Evolutionary conservation across 176 grass and related monocot species (phyloP).

Genomic region (Canna indica): DNA sequence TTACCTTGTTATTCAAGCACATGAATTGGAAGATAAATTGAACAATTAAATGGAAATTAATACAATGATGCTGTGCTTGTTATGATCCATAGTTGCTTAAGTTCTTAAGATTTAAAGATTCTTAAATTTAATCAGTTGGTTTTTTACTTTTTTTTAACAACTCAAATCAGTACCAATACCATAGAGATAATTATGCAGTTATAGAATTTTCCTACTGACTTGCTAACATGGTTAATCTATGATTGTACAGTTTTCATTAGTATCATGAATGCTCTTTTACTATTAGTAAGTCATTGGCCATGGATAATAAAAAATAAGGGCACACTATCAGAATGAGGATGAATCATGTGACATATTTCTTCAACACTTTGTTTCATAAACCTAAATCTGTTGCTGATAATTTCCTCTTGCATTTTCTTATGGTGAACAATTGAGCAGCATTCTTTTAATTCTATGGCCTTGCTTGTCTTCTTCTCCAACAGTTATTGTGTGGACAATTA

Average conservation of each 20-base stretch:
- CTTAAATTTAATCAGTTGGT: background rate
- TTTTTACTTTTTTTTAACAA: background rate
- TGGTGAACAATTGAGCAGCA: background rate
- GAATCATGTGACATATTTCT: background rate
- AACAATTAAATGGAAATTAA: background rate
- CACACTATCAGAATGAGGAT: background rate
- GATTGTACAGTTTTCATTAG: too few relatives aligned
- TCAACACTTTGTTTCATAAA: background rate
- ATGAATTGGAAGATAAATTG: too few relatives aligned
- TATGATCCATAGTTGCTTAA: background rate
- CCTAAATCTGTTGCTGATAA: background rate
- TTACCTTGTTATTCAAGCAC: background rate
- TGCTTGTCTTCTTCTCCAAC: background rate
- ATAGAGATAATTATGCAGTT: too few relatives aligned
- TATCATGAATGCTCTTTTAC: background rate
- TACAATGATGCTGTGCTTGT: background rate
- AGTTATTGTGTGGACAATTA: background rate
- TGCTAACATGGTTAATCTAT: too few relatives aligned
- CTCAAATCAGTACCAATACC: background rate
- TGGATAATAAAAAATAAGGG: background rate
- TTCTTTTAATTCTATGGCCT: background rate
- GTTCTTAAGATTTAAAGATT: background rate
- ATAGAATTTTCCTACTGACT: background rate
- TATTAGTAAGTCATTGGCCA: background rate
- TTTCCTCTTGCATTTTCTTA: background rate